phyloP scores from a whole-genome alignment of 768 basidiomycete species.

The Agaricus bisporus region DNA sequence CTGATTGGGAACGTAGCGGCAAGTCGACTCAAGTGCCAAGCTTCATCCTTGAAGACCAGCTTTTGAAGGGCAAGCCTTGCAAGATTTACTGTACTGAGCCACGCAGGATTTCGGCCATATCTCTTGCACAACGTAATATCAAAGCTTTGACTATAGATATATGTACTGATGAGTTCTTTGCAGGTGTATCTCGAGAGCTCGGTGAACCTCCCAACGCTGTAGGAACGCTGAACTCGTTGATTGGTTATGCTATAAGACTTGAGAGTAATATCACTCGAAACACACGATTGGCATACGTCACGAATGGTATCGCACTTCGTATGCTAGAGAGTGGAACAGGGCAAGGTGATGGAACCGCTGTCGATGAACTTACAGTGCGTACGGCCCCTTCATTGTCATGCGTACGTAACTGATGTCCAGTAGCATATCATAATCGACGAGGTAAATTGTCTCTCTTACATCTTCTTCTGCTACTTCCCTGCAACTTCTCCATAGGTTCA shows the following conservation, averaged over 20 bases:
- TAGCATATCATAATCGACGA: slow-evolving; percentile 97
- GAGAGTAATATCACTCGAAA: slow-evolving; percentile 80
- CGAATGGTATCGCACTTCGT: slow-evolving; percentile 90
- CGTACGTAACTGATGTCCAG: slow-evolving; percentile 4
- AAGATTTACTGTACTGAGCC: slow-evolving; percentile 96
- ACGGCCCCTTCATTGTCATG: background rate
- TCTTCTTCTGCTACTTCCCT: too few relatives aligned
- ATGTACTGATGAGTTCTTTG: background rate
- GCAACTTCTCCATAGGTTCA: slow-evolving; percentile 56
- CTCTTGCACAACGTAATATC: slow-evolving; percentile 73
- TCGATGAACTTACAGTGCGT: slow-evolving; percentile 91
- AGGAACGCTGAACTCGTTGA: slow-evolving; percentile 71
- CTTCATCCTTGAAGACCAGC: slow-evolving; percentile 88
- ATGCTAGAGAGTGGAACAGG: slow-evolving; percentile 91
- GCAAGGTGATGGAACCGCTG: slow-evolving; percentile 65
- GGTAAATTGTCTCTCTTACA: slow-evolving; percentile 30
- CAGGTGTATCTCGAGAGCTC: slow-evolving; percentile 80
- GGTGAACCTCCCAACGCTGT: slow-evolving; percentile 78
- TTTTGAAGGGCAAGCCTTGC: slow-evolving; percentile 74
- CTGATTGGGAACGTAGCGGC: slow-evolving; percentile 45
- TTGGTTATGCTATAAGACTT: slow-evolving; percentile 92
- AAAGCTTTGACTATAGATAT: too few relatives aligned
- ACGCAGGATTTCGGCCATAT: slow-evolving; percentile 91
- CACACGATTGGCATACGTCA: slow-evolving; percentile 80
- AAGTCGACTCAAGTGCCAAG: slow-evolving; percentile 96